Evolutionary conservation across 805 yeast species (phyloP).

Genomic region (Trichomonascus vanleenenianus): DNA sequence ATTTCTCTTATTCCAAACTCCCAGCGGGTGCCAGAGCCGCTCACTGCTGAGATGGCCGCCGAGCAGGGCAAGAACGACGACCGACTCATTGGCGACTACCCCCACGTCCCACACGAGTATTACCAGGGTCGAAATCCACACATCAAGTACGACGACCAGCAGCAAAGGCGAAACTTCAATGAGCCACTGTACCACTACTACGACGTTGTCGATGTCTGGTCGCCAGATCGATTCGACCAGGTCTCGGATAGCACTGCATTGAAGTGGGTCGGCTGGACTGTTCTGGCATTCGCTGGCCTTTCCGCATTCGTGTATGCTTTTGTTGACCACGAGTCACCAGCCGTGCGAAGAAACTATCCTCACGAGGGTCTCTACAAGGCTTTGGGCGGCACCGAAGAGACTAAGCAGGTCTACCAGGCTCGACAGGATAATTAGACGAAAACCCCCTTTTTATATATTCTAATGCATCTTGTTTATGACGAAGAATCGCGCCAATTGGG

Average conservation of each 20-base stretch:
- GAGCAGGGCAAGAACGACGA: slow-evolving; percentile 4
- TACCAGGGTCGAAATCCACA: slow-evolving; percentile 67
- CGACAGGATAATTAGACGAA: slow-evolving; percentile 8
- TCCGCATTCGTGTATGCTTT: slow-evolving; percentile 41
- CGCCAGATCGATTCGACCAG: slow-evolving; percentile 65
- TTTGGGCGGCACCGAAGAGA: slow-evolving; percentile 48
- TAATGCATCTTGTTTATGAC: background rate
- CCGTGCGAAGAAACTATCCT: slow-evolving; percentile 70
- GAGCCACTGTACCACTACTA: slow-evolving; percentile 46
- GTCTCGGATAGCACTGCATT: slow-evolving; percentile 57
- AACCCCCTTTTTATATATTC: background rate
- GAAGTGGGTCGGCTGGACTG: slow-evolving; percentile 46
- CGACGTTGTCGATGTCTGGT: slow-evolving; percentile 76
- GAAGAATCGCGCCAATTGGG: no score
- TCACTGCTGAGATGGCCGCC: slow-evolving; percentile 3
- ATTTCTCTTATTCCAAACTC: background rate
- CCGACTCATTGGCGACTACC: slow-evolving; percentile 42
- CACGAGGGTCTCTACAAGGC: slow-evolving; percentile 67
- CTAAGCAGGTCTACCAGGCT: slow-evolving; percentile 26
- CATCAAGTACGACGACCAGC: slow-evolving; percentile 68
- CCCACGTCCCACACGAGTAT: slow-evolving; percentile 48
- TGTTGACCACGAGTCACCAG: slow-evolving; percentile 58
- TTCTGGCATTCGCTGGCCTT: slow-evolving; percentile 39
- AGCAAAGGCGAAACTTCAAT: slow-evolving; percentile 67
- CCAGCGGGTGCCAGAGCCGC: background rate